Conservation (phyloP, 1,284 basidiomycete species). For the Malassezia sympodialis region DNA sequence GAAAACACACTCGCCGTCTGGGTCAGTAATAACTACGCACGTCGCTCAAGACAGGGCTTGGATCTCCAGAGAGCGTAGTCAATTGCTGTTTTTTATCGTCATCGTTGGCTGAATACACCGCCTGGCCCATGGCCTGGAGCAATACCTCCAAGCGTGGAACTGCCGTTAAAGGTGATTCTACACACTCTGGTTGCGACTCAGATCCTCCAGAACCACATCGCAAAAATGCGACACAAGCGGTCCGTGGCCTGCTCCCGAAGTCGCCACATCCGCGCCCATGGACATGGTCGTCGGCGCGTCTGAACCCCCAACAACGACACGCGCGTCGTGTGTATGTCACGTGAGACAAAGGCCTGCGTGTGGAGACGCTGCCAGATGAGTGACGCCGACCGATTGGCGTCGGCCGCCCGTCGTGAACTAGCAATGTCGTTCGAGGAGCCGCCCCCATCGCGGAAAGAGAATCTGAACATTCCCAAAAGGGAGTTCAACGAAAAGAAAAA, state of each 20-base stretch:
- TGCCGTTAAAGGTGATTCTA: not conserved
- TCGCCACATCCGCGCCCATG: not conserved
- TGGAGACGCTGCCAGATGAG: not conserved
- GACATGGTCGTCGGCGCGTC: not conserved
- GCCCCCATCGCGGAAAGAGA: slow-evolving; percentile 4
- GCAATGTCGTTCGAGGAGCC: not conserved
- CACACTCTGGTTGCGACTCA: slow-evolving; percentile 8
- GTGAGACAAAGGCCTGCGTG: not conserved
- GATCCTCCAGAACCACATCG: slow-evolving; percentile 13
- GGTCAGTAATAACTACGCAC: not conserved
- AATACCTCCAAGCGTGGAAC: slow-evolving; percentile 12
- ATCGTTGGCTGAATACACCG: slow-evolving; percentile 6
- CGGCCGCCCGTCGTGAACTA: not conserved
- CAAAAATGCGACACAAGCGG: slow-evolving; percentile 6
- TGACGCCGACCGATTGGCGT: not conserved
- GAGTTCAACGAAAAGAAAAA: slow-evolving; percentile 4
- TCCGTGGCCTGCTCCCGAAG: not conserved
- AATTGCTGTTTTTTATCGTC: not conserved
- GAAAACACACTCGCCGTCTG: slow-evolving; percentile 2
- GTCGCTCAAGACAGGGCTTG: slow-evolving; percentile 13
- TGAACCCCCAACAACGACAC: not conserved
- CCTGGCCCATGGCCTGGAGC: slow-evolving; percentile 7
- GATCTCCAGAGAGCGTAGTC: not conserved
- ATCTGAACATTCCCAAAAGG: not conserved
- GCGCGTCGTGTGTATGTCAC: not conserved